phyloP scores from a whole-genome alignment of 2,329 filamentous ascomycete species.

The Alternaria brassicicola region DNA sequence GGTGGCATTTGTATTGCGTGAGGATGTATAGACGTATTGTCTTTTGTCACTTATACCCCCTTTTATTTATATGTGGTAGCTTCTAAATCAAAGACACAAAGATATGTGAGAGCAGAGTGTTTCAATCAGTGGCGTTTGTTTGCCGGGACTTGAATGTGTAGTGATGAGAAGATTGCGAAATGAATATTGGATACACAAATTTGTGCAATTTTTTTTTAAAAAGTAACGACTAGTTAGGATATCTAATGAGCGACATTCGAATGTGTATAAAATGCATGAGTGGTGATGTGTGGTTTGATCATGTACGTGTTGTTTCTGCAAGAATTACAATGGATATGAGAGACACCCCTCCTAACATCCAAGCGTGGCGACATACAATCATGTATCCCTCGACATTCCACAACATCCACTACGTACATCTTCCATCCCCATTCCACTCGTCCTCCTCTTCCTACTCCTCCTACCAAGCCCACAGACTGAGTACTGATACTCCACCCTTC shows the following conservation, averaged over 20 bases:
- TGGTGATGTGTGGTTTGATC: too few relatives aligned
- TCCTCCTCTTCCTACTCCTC: neutral
- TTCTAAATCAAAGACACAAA: neutral
- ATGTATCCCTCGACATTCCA: too few relatives aligned
- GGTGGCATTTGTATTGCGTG: constrained; percentile 20
- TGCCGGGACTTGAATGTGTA: neutral
- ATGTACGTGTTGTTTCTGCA: too few relatives aligned
- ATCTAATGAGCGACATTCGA: too few relatives aligned
- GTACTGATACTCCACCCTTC: neutral
- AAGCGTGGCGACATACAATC: neutral
- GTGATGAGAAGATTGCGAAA: neutral
- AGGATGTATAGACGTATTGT: constrained; percentile 16
- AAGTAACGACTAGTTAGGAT: too few relatives aligned
- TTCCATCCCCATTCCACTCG: neutral
- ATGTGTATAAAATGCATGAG: too few relatives aligned
- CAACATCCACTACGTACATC: too few relatives aligned
- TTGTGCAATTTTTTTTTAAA: too few relatives aligned
- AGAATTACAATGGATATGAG: too few relatives aligned
- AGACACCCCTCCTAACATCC: neutral
- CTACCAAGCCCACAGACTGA: neutral
- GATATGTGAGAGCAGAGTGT: neutral
- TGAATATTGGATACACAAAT: neutral
- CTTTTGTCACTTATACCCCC: constrained; percentile 20
- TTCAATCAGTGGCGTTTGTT: neutral
- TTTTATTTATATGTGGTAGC: constrained; percentile 14